A percentile compares a stretch with the other conserved stretches of the same genome.
Conservation (phyloP, 768 basidiomycete genomes). For the Leccinum truebloodii region DNA sequence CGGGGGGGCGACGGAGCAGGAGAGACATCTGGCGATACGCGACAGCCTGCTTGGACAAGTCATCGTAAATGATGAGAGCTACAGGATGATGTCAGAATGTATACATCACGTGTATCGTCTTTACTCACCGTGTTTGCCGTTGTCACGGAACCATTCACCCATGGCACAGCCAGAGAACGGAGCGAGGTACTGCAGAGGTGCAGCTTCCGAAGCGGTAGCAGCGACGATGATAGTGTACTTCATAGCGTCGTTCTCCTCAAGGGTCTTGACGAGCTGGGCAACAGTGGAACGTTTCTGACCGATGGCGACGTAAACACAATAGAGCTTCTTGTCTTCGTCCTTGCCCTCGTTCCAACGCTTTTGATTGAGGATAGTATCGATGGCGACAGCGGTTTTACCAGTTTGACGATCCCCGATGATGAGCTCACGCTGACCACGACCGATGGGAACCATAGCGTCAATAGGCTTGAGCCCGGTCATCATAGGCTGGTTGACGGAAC, state of each 20-base stretch:
- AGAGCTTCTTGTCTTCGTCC: slow-evolving; percentile 97
- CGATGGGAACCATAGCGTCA: slow-evolving; percentile 99
- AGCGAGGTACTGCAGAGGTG: slow-evolving; percentile 98
- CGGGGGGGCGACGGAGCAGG: slow-evolving; percentile 98
- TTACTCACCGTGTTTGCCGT: slow-evolving; percentile 92
- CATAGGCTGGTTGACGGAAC: slow-evolving; percentile 99
- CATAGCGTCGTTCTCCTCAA: slow-evolving; percentile 99
- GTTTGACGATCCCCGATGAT: slow-evolving; percentile 99
- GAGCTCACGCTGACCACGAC: slow-evolving; percentile 99
- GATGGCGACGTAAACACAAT: slow-evolving; percentile 99
- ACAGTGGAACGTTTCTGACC: slow-evolving; percentile 99
- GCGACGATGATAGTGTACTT: slow-evolving; percentile 99
- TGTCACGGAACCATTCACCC: slow-evolving; percentile 99
- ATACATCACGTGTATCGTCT: background rate
- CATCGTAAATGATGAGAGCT: slow-evolving; percentile 99
- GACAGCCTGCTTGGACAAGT: slow-evolving; percentile 99
- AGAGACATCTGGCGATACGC: slow-evolving; percentile 99
- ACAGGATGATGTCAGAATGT: slow-evolving; percentile 16
- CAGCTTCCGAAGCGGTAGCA: slow-evolving; percentile 98
- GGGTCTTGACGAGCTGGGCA: slow-evolving; percentile 98
- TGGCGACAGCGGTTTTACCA: slow-evolving; percentile 98
- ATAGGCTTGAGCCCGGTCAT: slow-evolving; percentile 99
- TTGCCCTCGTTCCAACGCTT: slow-evolving; percentile 99
- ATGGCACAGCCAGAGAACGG: slow-evolving; percentile 99
- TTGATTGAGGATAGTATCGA: slow-evolving; percentile 99